A percentile compares a stretch with the other conserved stretches of the same genome.
phyloP scores from a whole-genome alignment of 352 stramenopile genomes.

The Peronospora farinosa region DNA sequence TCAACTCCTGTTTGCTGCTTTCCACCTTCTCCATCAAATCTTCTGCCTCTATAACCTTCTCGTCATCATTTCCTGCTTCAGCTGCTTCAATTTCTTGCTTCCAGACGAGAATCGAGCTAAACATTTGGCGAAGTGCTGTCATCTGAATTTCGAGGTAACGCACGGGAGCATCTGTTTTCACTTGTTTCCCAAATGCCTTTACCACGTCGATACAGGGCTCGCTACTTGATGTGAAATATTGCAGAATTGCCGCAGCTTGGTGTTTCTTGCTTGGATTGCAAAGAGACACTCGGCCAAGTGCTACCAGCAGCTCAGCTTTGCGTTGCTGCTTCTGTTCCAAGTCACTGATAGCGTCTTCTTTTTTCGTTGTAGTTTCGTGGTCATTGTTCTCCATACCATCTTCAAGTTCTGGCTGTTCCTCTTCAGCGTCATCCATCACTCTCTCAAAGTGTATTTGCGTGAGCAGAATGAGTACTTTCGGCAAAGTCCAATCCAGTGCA shows the following conservation, averaged over 20 bases:
- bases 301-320: constrained; percentile 65
- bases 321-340: constrained; percentile 32
- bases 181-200: constrained; percentile 72
- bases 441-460: constrained; percentile 83
- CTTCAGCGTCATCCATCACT: constrained; percentile 55
- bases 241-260: constrained; percentile 65
- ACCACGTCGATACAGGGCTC: constrained; percentile 59
- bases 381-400: constrained; percentile 19
- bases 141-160: constrained; percentile 87
- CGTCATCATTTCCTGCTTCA: constrained; percentile 10
- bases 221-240: constrained; percentile 50
- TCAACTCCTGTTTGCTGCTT: constrained; percentile 43
- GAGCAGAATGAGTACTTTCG: constrained; percentile 58
- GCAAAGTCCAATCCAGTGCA: constrained; percentile 57
- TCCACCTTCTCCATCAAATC: constrained; percentile 55
- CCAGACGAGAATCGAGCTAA: constrained; percentile 49
- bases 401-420: constrained; percentile 37
- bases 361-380: constrained; percentile 15
- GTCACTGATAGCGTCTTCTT: constrained; percentile 15
- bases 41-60: constrained; percentile 39
- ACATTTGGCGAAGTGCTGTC: constrained; percentile 69
- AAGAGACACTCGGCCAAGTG: constrained; percentile 60
- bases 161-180: constrained; percentile 69
- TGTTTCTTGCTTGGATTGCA: constrained; percentile 82
- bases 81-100: constrained; percentile 47